Evolutionary conservation across 306 rosid genomes (phyloP), one percentile per base, ranked within the genome.

Genomic region (Sphenostylis stenocarpa): DNA sequence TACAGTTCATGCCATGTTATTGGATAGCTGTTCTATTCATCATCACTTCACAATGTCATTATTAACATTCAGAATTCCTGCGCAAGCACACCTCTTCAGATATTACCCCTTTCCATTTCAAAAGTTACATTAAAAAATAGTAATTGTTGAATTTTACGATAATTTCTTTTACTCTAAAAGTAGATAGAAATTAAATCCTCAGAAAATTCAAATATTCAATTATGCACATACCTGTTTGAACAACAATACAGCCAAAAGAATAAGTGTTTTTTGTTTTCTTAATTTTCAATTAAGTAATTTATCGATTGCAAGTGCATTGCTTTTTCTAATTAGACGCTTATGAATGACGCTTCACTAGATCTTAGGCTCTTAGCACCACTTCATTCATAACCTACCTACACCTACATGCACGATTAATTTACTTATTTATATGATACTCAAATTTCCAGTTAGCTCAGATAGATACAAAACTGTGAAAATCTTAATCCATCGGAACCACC

Each of bases 1-100:
- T 48, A 29, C 21, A 80, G 64, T 36, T 90, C 93, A 85, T 39
- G 77, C 67, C 70, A 67, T 78, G 85, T 56, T 43, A 70, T 62
- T 77, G 38, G 34, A 77, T 67, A 77, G 67, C 86, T 80, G 8
- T 39, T 43, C 63, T 28, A 19, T 61, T 43, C 62, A 48, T 56
- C 69, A 58, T 2, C 31, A 71, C 58, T 83, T 75, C 78, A 78
- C 55, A 65, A 69, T 61, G 71, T 83, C 85, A 74, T 57, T 63
- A 74, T 57, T 63, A 20, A 72, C 56, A 60, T 62, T 51, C 79
- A 51, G 29, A 62, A 33, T 75, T 80, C 83, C 76, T 73, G 61
- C 62, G 53, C 69, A 83, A 56, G 73, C 49, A 63, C 64, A 78
- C 14, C 49, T 76, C 47, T 20, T 26, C 36, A 28, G 39, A 76